phyloP scores from a whole-genome alignment of 148 eudicot genomes.

The Mesembryanthemum crystallinum region DNA sequence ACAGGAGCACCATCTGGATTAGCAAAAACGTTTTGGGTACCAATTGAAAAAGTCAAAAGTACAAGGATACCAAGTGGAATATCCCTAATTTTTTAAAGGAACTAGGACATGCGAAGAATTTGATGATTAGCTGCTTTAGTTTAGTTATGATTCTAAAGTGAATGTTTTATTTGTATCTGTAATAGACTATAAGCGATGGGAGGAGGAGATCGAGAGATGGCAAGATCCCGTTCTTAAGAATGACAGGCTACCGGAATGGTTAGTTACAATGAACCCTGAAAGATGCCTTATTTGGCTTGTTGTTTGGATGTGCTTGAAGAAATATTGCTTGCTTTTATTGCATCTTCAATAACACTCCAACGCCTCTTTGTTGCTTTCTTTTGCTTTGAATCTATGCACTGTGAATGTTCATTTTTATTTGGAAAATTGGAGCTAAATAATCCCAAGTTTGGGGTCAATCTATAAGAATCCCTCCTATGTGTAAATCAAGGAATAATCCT shows the following conservation, averaged over 20 bases:
- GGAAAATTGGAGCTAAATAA: too few species aligned
- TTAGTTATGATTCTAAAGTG: not conserved
- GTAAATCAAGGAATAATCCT: too few species aligned
- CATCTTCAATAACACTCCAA: too few species aligned
- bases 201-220: conserved; percentile 98
- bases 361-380: not conserved
- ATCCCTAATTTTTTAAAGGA: not conserved
- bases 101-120: not conserved
- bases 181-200: conserved; percentile 90
- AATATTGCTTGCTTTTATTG: not conserved
- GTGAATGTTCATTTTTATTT: too few species aligned
- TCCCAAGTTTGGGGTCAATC: too few species aligned
- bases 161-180: conserved; percentile 13
- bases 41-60: too few species aligned
- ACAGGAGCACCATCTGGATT: too few species aligned
- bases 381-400: not conserved
- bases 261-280: conserved; percentile 19
- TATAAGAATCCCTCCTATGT: too few species aligned
- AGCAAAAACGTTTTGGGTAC: too few species aligned
- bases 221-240: conserved; percentile 85
- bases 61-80: too few species aligned
- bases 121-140: not conserved
- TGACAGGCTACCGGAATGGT: conserved; percentile 94
- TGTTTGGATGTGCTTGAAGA: not conserved
- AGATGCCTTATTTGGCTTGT: not conserved